Conservation (phyloP, 2,329 filamentous ascomycete genomes). For the Fonsecaea pedrosoi region DNA sequence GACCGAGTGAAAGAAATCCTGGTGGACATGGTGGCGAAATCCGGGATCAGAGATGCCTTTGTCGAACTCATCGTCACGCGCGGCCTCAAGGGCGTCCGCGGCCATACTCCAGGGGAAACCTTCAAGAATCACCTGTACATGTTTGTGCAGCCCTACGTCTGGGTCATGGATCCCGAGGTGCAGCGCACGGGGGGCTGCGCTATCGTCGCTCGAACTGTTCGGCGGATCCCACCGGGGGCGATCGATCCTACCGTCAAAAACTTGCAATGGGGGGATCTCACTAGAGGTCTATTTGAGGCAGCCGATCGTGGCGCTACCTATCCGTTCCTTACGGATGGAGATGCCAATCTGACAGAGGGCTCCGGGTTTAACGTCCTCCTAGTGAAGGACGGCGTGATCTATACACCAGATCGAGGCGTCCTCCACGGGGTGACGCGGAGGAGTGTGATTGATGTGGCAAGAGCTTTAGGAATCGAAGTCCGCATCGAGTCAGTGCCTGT, state of each 20-base stretch:
- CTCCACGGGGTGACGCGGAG: slow-evolving; percentile 58
- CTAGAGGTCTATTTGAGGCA: slow-evolving; percentile 56
- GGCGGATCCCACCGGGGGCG: slow-evolving; percentile 53
- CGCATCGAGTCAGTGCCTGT: slow-evolving; percentile 53
- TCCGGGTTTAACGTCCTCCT: slow-evolving; percentile 59
- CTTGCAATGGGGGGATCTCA: slow-evolving; percentile 59
- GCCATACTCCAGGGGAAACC: slow-evolving; percentile 44
- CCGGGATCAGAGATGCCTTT: slow-evolving; percentile 58
- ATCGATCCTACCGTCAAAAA: slow-evolving; percentile 62
- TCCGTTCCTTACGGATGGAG: slow-evolving; percentile 60
- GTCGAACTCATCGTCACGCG: slow-evolving; percentile 61
- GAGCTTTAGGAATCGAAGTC: slow-evolving; percentile 45
- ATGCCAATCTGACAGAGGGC: slow-evolving; percentile 58
- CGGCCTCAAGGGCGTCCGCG: slow-evolving; percentile 53
- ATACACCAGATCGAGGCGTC: slow-evolving; percentile 57
- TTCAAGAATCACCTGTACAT: slow-evolving; percentile 54
- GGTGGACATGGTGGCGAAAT: slow-evolving; percentile 55
- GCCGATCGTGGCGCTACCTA: slow-evolving; percentile 55
- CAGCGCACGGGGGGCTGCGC: slow-evolving; percentile 53
- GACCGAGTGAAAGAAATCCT: slow-evolving; percentile 51
- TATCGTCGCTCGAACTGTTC: slow-evolving; percentile 55
- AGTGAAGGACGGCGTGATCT: slow-evolving; percentile 54
- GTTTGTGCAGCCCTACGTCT: slow-evolving; percentile 58
- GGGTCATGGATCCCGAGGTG: slow-evolving; percentile 57
- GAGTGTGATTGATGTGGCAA: slow-evolving; percentile 56